A percentile compares a stretch with the other conserved stretches of the same genome.
phyloP scores from a whole-genome alignment of 768 basidiomycete species.

The Neoboletus magnificus region DNA sequence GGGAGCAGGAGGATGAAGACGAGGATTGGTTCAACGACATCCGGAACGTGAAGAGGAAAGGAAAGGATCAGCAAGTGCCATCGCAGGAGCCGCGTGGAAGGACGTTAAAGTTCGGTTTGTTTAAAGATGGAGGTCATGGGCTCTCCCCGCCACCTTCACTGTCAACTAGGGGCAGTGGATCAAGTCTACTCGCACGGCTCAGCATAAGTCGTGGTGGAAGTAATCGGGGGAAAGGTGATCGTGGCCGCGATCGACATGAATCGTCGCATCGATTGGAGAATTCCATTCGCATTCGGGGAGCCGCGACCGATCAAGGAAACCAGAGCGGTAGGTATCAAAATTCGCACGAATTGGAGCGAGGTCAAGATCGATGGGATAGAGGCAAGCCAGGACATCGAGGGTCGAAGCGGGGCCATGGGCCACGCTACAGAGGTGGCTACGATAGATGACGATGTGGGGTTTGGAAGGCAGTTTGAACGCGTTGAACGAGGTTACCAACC shows the following conservation, averaged over 20 bases:
- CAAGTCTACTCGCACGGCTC: slow-evolving; percentile 38
- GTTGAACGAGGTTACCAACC: slow-evolving; percentile 1
- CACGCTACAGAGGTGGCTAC: slow-evolving; percentile 50
- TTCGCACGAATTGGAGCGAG: slow-evolving; percentile 12
- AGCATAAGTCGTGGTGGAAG: slow-evolving; percentile 10
- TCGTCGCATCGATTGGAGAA: slow-evolving; percentile 2
- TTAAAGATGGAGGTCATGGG: slow-evolving; percentile 30
- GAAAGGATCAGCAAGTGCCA: slow-evolving; percentile 13
- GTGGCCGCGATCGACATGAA: slow-evolving; percentile 4
- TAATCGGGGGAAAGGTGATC: slow-evolving; percentile 2
- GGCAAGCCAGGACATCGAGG: slow-evolving; percentile 20
- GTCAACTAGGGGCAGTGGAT: slow-evolving; percentile 17
- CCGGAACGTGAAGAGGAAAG: slow-evolving; percentile 30
- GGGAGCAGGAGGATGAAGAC: slow-evolving; percentile 55
- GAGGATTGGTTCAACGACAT: slow-evolving; percentile 62
- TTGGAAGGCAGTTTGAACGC: not conserved
- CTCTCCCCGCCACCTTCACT: slow-evolving; percentile 15
- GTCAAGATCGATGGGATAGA: slow-evolving; percentile 21
- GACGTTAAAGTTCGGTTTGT: slow-evolving; percentile 36
- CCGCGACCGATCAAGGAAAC: slow-evolving; percentile 20
- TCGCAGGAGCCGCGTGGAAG: slow-evolving; percentile 23
- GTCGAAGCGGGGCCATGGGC: slow-evolving; percentile 28
- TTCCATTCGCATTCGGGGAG: slow-evolving; percentile 30
- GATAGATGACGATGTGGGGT: slow-evolving; percentile 49
- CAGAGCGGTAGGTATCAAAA: slow-evolving; percentile 9